Evolutionary conservation across 1,139 yeast genomes (phyloP), one percentile per base, ranked within the genome.

Genomic region (Debaryomycetaceae sp.): DNA sequence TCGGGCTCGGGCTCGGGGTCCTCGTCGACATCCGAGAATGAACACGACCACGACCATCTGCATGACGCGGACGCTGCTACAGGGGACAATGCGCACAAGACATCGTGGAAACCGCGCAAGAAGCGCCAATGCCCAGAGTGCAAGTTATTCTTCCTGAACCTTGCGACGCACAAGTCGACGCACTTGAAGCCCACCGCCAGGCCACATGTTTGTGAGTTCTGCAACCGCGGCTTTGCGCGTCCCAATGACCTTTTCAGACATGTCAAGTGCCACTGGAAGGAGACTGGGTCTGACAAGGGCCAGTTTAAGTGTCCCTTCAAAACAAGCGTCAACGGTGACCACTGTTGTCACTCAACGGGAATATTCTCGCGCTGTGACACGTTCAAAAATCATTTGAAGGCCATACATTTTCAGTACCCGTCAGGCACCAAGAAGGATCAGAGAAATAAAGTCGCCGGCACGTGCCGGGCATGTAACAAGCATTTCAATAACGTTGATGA

Each of bases 281-380:
- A 78, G 42, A 65, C 70, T 23, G 80, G 79, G 11, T 51, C 61
- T 11, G 72, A 64, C 43, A 61, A 65, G 40, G 74, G 73, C 29
- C 73, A 58, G 43, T 70, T 58, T 48, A 60, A 58, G 43, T 65
- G 74, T 40, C 74, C 74, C 6, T 67, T 61, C 46, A 65, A 66
- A 37, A 46, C 45, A 35, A 45, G 40, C 16, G 35, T 43, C 10
- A 28, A 38, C 14, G 52, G 47, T 5, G 70, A 64, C 41, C 62
- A 63, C 43, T 65, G 72, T 43, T 85, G 95, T 50, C 96, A 88
- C 52, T 74, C 75, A 37, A 77, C 85, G 4, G 96, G 96, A 5
- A 78, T 83, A 23, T 88, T 88, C 47, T 76, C 88, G 13, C 70
- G 96, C 29, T 83, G 95, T 51, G 96, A 88, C 54, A 88, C 96